These are phyloP conservation scores for Phylloporus sp. DNA, from an alignment of 1,284 basidiomycete species.

Conservation along the genomic window DNA sequence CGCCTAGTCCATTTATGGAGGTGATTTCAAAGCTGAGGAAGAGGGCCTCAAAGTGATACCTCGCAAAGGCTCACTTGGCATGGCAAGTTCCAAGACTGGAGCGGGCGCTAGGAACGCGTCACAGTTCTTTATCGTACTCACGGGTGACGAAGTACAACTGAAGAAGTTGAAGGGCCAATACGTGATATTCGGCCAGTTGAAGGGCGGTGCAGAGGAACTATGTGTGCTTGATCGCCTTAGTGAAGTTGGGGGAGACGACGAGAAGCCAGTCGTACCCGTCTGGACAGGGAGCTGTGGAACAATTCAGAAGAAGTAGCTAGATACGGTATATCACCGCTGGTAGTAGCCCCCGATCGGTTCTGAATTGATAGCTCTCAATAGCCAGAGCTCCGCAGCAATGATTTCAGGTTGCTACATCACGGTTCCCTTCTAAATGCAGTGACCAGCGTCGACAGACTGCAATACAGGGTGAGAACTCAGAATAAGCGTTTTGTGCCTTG, in stretches of 20 bases:
- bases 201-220: slow-evolving; percentile 37
- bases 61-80: slow-evolving; percentile 47
- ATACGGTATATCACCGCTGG: slow-evolving; percentile 10
- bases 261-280: slow-evolving; percentile 42
- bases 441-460: not conserved
- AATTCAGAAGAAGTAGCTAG: slow-evolving; percentile 5
- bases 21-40: slow-evolving; percentile 54
- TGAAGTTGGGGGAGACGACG: slow-evolving; percentile 39
- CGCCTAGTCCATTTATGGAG: slow-evolving; percentile 50
- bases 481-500: not conserved
- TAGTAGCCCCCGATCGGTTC: not conserved
- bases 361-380: not conserved
- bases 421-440: slow-evolving; percentile 1
- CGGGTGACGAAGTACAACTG: slow-evolving; percentile 44
- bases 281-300: slow-evolving; percentile 50
- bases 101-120: slow-evolving; percentile 50
- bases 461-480: not conserved
- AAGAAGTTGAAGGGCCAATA: slow-evolving; percentile 52
- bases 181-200: slow-evolving; percentile 48
- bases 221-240: slow-evolving; percentile 44
- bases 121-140: slow-evolving; percentile 54
- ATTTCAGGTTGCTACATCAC: slow-evolving; percentile 8
- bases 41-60: slow-evolving; percentile 45
- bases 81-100: slow-evolving; percentile 49
- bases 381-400: not conserved